Base-by-base conservation (phyloP, 75 land plant species). In the Cryptomeria japonica region DNA sequence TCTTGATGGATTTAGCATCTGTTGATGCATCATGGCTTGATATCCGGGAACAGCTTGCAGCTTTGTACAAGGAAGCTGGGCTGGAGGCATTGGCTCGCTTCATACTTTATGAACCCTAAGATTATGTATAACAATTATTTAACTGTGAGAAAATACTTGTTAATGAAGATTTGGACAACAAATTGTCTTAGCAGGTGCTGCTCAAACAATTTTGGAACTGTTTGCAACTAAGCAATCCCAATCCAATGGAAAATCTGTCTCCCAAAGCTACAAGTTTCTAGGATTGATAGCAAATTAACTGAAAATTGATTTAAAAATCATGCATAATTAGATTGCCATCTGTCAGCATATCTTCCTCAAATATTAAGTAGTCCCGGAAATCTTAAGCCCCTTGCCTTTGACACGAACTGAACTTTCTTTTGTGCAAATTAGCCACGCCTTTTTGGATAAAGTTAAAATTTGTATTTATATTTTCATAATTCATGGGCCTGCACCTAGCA, bases 1-100 rank as follows among this genome's bases (percentile, higher is more conserved):
- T 97, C 90, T 91, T 98, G 89, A 87, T 98, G 95, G 99, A 98
- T 87, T 94, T 98, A 75, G 97, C 97, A 61, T 93, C 99, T 58
- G 88, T 96, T 19, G 96, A 98, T 82, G 96, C 95, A 64, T 95
- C 89, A 37, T 98, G 99, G 99, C 92, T 92, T 87, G 93, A 93
- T 9, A 87, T 89, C 41, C 49, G 91, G 68, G 96, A 95, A 70
- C 91, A 93, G 58, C 90, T 98, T 83, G 97, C 99, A 55, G 84
- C 88, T 34, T 97, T 93, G 80, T 98, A 98, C 85, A 88, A 87
- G 75, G 95, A 95, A 90, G 99, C 96, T 83, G 99, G 99, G 42
- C 89, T 97, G 36, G 91, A 86, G 37, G 91, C 92, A 41, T 87
- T 98, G 31, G 93, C 99, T 75, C 91, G 84, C 79, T 98, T 98